Evolutionary conservation across 106 monocot genomes (phyloP).

Genomic region (Dendrobium nobile): DNA sequence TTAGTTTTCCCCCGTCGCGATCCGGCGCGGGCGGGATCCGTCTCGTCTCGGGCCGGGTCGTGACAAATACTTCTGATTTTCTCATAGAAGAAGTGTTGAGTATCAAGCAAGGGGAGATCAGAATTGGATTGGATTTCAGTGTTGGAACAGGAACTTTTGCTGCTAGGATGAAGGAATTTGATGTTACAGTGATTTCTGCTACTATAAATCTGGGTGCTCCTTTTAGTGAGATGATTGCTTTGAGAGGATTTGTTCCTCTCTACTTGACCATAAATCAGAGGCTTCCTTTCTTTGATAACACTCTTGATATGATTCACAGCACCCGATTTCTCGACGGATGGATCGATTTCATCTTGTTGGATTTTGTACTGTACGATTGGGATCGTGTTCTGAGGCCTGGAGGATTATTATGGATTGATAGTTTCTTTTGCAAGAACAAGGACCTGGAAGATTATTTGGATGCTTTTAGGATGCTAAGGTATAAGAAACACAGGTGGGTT

Average conservation of each 20-base stretch:
- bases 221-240: conserved; percentile 61
- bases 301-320: conserved; percentile 61
- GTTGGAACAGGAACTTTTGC: conserved; percentile 69
- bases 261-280: conserved; percentile 68
- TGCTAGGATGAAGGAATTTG: conserved; percentile 49
- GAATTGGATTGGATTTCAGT: conserved; percentile 68
- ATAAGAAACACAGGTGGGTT: conserved; percentile 62
- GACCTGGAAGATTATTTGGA: conserved; percentile 63
- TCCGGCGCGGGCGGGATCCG: too few relatives aligned
- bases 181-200: conserved; percentile 39
- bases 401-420: conserved; percentile 67
- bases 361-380: conserved; percentile 72
- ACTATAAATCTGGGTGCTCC: conserved; percentile 68
- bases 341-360: conserved; percentile 60
- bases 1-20: too few relatives aligned
- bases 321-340: conserved; percentile 73
- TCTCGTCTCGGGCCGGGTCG: too few relatives aligned
- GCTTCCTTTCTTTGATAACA: conserved; percentile 82
- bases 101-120: conserved; percentile 46
- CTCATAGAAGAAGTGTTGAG: conserved; percentile 35
- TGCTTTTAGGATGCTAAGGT: conserved; percentile 54
- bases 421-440: conserved; percentile 56
- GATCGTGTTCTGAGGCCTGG: conserved; percentile 71
- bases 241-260: conserved; percentile 59
- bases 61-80: conserved; percentile 46